Conservation (phyloP, 352 stramenopile genomes). For the Phytophthora cactorum region DNA sequence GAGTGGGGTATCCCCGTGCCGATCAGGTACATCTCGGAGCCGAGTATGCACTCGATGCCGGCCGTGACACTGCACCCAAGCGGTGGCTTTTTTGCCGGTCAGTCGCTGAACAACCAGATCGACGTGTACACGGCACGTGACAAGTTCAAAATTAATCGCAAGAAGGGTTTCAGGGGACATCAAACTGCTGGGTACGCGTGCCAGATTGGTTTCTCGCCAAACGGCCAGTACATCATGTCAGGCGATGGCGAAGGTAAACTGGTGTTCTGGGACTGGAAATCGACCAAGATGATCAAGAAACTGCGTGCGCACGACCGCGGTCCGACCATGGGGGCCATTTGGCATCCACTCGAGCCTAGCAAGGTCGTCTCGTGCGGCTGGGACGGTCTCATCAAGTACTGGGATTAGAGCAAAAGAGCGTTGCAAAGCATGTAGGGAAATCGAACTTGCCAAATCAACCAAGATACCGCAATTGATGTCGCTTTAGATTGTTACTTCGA, state of each 20-base stretch:
- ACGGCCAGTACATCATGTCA: constrained; percentile 94
- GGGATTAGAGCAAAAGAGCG: constrained; percentile 85
- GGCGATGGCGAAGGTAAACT: constrained; percentile 97
- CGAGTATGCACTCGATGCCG: constrained; percentile 99
- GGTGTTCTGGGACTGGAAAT: constrained; percentile 99
- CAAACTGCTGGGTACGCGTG: constrained; percentile 97
- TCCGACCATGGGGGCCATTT: constrained; percentile 94
- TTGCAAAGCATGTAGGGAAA: constrained; percentile 7
- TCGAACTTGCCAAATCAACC: neutral
- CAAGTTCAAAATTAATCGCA: constrained; percentile 95
- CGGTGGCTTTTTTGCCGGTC: constrained; percentile 93
- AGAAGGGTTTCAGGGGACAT: constrained; percentile 94
- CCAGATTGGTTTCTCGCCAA: constrained; percentile 95
- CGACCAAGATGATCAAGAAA: constrained; percentile 91
- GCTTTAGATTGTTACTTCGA: neutral
- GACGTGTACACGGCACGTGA: constrained; percentile 96
- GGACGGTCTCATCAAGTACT: constrained; percentile 99
- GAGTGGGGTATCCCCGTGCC: constrained; percentile 98
- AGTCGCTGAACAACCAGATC: constrained; percentile 99
- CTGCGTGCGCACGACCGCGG: constrained; percentile 92
- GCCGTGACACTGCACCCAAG: constrained; percentile 95
- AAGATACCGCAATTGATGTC: neutral
- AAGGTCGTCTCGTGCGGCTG: constrained; percentile 97
- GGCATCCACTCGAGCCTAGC: constrained; percentile 98
- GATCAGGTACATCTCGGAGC: constrained; percentile 99